Conservation (phyloP, 2,329 filamentous ascomycete genomes). For the Passalora sequoiae region DNA sequence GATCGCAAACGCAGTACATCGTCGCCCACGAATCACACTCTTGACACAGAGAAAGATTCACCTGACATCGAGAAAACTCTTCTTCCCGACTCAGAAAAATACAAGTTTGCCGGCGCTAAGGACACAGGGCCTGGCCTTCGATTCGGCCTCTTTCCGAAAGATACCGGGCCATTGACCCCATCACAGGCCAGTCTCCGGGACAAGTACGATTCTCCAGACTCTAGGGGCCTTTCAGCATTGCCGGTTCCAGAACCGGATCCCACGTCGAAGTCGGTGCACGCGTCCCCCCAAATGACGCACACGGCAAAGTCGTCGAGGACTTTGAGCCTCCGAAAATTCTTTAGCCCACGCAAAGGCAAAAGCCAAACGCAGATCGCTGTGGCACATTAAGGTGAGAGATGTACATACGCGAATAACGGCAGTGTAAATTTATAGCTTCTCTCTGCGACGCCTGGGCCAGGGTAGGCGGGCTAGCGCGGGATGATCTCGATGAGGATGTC, state of each 20-base stretch:
- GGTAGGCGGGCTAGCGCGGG: too few relatives aligned
- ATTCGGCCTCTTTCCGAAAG: slow-evolving; percentile 17
- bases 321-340: slow-evolving; percentile 15
- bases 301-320: slow-evolving; percentile 16
- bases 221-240: slow-evolving; percentile 8
- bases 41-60: slow-evolving; percentile 4
- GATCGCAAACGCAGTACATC: slow-evolving; percentile 12
- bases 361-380: slow-evolving; percentile 6
- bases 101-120: background rate
- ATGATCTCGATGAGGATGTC: too few relatives aligned
- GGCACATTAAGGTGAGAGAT: background rate
- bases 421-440: background rate
- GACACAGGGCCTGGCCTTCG: slow-evolving; percentile 6
- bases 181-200: slow-evolving; percentile 11
- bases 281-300: too few relatives aligned
- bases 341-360: slow-evolving; percentile 10
- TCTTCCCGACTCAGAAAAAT: slow-evolving; percentile 10
- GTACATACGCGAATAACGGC: background rate
- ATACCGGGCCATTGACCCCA: slow-evolving; percentile 13
- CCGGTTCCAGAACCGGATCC: slow-evolving; percentile 4
- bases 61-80: slow-evolving; percentile 7
- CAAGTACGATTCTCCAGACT: slow-evolving; percentile 8
- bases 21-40: slow-evolving; percentile 10
- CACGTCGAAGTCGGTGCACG: slow-evolving; percentile 6
- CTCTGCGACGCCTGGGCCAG: too few relatives aligned